A percentile compares a stretch with the other conserved stretches of the same genome.
These are phyloP conservation scores for Colletotrichum viniferum DNA, from an alignment of 2,329 filamentous ascomycete species.

Conservation along the genomic window DNA sequence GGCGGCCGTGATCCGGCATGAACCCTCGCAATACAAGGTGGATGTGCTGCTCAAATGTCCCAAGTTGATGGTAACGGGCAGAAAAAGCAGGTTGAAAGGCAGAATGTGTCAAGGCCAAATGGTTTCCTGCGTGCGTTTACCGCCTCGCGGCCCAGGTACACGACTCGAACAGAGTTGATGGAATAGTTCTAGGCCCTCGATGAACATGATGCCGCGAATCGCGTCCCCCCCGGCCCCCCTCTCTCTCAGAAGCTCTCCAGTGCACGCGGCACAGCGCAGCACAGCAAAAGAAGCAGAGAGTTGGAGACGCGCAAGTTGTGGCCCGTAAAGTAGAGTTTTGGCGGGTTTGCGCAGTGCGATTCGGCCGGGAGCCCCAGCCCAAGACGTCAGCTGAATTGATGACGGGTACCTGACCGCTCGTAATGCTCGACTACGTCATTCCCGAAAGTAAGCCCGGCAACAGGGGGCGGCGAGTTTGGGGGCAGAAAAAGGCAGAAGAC, in stretches of 20 bases:
- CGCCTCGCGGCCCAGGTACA: not conserved
- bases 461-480: conserved; percentile 1
- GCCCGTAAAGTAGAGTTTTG: not conserved
- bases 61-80: not conserved
- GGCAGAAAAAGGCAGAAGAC: not conserved
- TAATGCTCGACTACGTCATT: conserved; percentile 17
- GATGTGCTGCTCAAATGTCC: not conserved
- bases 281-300: not conserved
- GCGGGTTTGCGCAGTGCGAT: not conserved
- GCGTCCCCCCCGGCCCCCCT: not conserved
- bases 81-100: not conserved
- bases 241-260: not conserved
- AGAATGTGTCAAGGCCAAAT: not conserved
- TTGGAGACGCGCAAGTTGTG: not conserved
- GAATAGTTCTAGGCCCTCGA: conserved; percentile 14
- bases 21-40: not conserved
- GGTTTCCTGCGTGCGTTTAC: not conserved
- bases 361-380: not conserved
- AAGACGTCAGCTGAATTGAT: conserved; percentile 12
- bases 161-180: conserved; percentile 12
- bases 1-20: not conserved
- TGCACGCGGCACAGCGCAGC: not conserved
- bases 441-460: conserved; percentile 1
- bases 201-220: not conserved
- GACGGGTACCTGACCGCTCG: conserved; percentile 16